phyloP scores from a whole-genome alignment of 1,284 basidiomycete genomes.

The Sanghuangporus sanghuang region DNA sequence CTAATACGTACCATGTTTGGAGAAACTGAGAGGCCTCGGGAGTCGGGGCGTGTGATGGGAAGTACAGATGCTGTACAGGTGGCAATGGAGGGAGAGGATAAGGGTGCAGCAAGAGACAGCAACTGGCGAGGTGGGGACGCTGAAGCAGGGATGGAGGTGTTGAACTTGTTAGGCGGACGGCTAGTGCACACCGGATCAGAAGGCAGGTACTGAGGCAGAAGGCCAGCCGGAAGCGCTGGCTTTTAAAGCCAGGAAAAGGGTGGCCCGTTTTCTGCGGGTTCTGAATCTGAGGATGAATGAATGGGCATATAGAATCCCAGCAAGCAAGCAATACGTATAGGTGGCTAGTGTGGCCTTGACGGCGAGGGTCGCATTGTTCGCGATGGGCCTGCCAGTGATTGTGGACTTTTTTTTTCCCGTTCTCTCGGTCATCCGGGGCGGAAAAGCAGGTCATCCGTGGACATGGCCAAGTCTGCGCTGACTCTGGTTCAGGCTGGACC shows the following conservation, averaged over 20 bases:
- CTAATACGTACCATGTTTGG: constrained; percentile 5
- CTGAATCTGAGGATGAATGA: not conserved
- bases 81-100: not conserved
- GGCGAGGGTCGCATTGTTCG: constrained; percentile 16
- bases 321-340: not conserved
- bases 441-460: not conserved
- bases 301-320: no score
- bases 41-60: not conserved
- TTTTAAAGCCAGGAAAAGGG: constrained; percentile 10
- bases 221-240: not conserved
- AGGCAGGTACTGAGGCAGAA: not conserved
- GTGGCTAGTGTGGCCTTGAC: constrained; percentile 2
- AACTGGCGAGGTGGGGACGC: not conserved
- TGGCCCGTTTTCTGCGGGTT: constrained; percentile 1
- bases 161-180: constrained; percentile 10
- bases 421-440: not conserved
- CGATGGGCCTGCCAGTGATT: constrained; percentile 6
- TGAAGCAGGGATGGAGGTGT: not conserved
- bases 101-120: constrained; percentile 17
- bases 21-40: constrained; percentile 18
- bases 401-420: not conserved
- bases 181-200: constrained; percentile 15
- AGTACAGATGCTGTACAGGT: constrained; percentile 6
- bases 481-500: not conserved
- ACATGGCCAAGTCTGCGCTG: not conserved